These are phyloP conservation scores for Elaeis guineensis DNA, from an alignment of 176 grass and related monocot species.

Conservation along the genomic window DNA sequence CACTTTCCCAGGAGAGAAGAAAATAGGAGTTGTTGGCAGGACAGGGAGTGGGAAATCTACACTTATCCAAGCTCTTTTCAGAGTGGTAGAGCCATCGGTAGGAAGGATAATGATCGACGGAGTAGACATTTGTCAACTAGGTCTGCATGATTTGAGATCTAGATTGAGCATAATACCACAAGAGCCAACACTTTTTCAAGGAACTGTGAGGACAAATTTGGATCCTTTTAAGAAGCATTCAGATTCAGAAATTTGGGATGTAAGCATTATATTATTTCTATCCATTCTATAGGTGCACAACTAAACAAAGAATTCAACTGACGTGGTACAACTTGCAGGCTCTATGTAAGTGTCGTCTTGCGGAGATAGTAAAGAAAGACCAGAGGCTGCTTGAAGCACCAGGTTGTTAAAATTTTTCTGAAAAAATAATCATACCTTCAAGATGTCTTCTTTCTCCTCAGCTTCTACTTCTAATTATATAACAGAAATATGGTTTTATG, in stretches of 20 bases:
- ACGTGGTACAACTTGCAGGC: constrained; percentile 29
- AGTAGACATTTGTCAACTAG: constrained; percentile 61
- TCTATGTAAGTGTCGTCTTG: constrained; percentile 50
- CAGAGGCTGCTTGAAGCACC: constrained; percentile 59
- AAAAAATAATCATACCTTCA: too few species aligned
- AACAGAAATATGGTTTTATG: neutral
- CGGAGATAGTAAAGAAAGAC: constrained; percentile 58
- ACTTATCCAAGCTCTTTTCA: constrained; percentile 87
- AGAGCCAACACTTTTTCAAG: constrained; percentile 86
- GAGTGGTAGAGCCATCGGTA: constrained; percentile 66
- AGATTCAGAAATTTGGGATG: constrained; percentile 80
- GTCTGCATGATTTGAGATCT: constrained; percentile 68
- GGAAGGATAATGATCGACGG: constrained; percentile 71
- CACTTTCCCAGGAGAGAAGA: constrained; percentile 72
- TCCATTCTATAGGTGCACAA: neutral
- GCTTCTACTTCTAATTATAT: too few species aligned
- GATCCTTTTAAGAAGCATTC: constrained; percentile 58
- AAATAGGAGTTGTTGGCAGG: constrained; percentile 84
- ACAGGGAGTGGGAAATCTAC: constrained; percentile 93
- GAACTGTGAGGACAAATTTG: constrained; percentile 67
- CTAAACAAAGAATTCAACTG: neutral
- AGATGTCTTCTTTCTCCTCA: too few species aligned
- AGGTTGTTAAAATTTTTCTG: constrained; percentile 29
- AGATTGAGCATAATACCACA: constrained; percentile 89
- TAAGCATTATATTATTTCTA: constrained; percentile 13